Evolutionary conservation across 805 yeast species (phyloP).

Genomic region (Lipomyces starkeyi): DNA sequence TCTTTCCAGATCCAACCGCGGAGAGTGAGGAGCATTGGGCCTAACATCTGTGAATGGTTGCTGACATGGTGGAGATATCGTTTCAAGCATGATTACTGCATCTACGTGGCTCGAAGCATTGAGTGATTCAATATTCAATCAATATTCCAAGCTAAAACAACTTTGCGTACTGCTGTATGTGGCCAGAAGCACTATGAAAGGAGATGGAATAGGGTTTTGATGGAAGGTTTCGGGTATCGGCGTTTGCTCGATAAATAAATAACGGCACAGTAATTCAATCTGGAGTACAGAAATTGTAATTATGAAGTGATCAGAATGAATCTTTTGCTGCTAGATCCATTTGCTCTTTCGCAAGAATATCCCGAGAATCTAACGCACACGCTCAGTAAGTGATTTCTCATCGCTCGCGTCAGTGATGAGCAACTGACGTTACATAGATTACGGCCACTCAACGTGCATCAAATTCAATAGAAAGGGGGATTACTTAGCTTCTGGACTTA

Average conservation of each 20-base stretch:
- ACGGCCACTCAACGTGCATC: slow-evolving; percentile 64
- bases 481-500: slow-evolving; percentile 80
- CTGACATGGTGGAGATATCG: too few species aligned
- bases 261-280: not conserved
- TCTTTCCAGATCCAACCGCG: too few species aligned
- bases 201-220: not conserved
- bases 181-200: too few species aligned
- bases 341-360: slow-evolving; percentile 86
- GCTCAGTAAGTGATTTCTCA: slow-evolving; percentile 46
- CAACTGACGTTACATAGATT: slow-evolving; percentile 35
- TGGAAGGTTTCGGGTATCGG: not conserved
- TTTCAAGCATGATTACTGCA: too few species aligned
- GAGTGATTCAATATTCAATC: too few species aligned
- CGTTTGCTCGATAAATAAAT: not conserved
- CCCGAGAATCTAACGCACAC: slow-evolving; percentile 84
- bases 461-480: slow-evolving; percentile 78
- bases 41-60: too few species aligned
- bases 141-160: too few species aligned
- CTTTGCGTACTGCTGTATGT: too few species aligned
- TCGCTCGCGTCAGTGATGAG: not conserved
- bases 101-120: too few species aligned
- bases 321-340: slow-evolving; percentile 83
- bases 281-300: not conserved
- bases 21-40: too few species aligned
- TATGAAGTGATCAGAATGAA: slow-evolving; percentile 59